Base-by-base conservation (phyloP, 2,329 filamentous ascomycete genomes). In the Diaporthe destruens region DNA sequence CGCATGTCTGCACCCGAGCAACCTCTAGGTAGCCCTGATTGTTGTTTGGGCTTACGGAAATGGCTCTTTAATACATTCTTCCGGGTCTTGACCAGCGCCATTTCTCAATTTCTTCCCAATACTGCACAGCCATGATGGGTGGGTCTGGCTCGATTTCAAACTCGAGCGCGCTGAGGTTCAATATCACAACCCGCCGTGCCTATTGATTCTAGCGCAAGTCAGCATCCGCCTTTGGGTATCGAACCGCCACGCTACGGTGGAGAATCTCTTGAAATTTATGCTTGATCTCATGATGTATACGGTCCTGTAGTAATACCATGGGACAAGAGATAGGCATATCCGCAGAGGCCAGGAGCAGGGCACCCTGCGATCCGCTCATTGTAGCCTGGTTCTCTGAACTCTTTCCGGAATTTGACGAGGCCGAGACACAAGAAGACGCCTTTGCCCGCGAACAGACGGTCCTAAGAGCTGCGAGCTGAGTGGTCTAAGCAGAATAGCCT, bases 361-460 rank as follows among this genome's bases (percentile, higher is more conserved):
- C 18, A 16, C 32, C 32, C 1, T 12, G 12, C 11, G 44, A 65
- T 49, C 23, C 6, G 25, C 3, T 7, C 59, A n/a, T 23, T 20
- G 20, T 65, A 36, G 20, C 4, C 16, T 16, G 59, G 4, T n/a
- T 65, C 61, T 20, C 61, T 32, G 7, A 65, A 32, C 1, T 25
- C 12, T 6, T 39, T 36, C 2, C 11, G n/a, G 44, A 25, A 32
- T 9, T 23, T 23, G 59, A 23, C 5, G 20, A 49, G 3, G 4
- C 59, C 59, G 11, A 65, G 59, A 20, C 25, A 49, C 25, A 32
- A 63, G 14, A 25, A 39, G 42, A 63, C 23, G 25, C 57, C 47
- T 6, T 63, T 42, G 39, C 57, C 57, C 5, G 57, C 57, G 25
- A 29, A 39, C 12, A 39, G 9, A 39, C 36, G 9, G 36, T 39